A percentile compares a stretch with the other conserved stretches of the same genome.
Conservation (phyloP, 352 stramenopile species). For the Phytophthora lateralis region DNA sequence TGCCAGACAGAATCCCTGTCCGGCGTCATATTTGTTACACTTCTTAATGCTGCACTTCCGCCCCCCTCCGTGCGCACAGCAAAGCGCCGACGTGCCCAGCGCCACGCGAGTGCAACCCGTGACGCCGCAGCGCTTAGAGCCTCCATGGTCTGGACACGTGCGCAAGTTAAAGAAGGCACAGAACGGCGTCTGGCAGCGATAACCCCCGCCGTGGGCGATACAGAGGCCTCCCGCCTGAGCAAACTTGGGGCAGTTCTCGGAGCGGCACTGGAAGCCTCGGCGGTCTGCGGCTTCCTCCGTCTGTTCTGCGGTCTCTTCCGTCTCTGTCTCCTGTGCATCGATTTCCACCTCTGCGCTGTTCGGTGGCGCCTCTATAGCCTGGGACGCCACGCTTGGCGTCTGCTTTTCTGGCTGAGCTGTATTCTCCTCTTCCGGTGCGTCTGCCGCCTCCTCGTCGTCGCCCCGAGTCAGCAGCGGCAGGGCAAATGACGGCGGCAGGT, state of each 20-base stretch:
- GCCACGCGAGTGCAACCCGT: conserved; percentile 60
- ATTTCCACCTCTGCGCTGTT: neutral
- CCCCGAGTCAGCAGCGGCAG: conserved; percentile 41
- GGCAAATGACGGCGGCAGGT: conserved; percentile 53
- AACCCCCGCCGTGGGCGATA: conserved; percentile 67
- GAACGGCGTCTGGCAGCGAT: conserved; percentile 74
- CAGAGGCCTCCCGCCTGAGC: conserved; percentile 69
- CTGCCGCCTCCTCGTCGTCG: conserved; percentile 26
- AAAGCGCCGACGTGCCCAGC: conserved; percentile 52
- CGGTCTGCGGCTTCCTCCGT: conserved; percentile 4
- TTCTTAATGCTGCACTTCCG: conserved; percentile 74
- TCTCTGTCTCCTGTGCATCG: neutral
- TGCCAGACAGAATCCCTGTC: conserved; percentile 65
- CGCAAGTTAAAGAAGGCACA: conserved; percentile 74
- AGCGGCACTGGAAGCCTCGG: conserved; percentile 51
- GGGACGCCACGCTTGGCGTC: neutral
- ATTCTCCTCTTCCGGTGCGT: conserved; percentile 1
- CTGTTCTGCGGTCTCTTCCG: neutral
- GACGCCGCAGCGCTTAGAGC: conserved; percentile 65
- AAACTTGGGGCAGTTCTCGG: conserved; percentile 59
- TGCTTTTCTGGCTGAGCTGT: neutral
- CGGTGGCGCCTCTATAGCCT: neutral
- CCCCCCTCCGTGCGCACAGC: conserved; percentile 69
- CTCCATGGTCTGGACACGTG: conserved; percentile 78
- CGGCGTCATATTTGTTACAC: conserved; percentile 78